Conservation (phyloP, 2,329 filamentous ascomycete genomes). For the Fonsecaea pugnacius region DNA sequence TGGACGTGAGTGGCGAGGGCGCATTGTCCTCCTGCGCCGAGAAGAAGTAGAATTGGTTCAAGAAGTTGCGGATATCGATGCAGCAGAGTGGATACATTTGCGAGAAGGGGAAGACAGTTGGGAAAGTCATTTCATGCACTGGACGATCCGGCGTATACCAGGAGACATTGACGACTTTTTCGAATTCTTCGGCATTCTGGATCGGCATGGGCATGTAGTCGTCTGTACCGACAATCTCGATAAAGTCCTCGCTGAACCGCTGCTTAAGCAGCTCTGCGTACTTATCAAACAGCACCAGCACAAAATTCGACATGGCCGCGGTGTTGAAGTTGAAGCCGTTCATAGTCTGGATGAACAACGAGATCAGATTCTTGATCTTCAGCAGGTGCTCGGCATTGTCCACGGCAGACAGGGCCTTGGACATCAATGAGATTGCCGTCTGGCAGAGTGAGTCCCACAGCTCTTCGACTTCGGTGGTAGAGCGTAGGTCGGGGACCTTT, state of each 20-base stretch:
- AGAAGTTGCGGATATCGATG: constrained; percentile 95
- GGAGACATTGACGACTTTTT: constrained; percentile 92
- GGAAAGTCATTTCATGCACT: constrained; percentile 79
- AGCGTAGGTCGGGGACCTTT: constrained; percentile 79
- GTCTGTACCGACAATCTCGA: constrained; percentile 87
- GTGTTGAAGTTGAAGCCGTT: constrained; percentile 94
- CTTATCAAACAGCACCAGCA: constrained; percentile 88
- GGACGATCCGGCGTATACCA: constrained; percentile 90
- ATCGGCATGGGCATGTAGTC: constrained; percentile 99
- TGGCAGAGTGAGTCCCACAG: constrained; percentile 98
- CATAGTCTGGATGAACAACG: constrained; percentile 97
- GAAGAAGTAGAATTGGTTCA: constrained; percentile 98
- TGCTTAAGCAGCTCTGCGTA: constrained; percentile 90
- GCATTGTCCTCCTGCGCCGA: constrained; percentile 88
- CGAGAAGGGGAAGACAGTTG: constrained; percentile 93
- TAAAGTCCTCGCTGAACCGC: constrained; percentile 92
- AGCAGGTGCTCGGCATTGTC: constrained; percentile 85
- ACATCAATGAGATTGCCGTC: constrained; percentile 78
- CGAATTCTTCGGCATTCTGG: constrained; percentile 85
- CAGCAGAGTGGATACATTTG: constrained; percentile 99
- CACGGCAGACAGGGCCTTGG: constrained; percentile 76
- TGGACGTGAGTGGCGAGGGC: constrained; percentile 65
- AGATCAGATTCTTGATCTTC: constrained; percentile 92
- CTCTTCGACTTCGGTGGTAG: constrained; percentile 89
- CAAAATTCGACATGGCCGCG: constrained; percentile 76